Evolutionary conservation across 2,329 filamentous ascomycete species (phyloP), one percentile per base, ranked within the genome.

Genomic region (Claviceps sp.): DNA sequence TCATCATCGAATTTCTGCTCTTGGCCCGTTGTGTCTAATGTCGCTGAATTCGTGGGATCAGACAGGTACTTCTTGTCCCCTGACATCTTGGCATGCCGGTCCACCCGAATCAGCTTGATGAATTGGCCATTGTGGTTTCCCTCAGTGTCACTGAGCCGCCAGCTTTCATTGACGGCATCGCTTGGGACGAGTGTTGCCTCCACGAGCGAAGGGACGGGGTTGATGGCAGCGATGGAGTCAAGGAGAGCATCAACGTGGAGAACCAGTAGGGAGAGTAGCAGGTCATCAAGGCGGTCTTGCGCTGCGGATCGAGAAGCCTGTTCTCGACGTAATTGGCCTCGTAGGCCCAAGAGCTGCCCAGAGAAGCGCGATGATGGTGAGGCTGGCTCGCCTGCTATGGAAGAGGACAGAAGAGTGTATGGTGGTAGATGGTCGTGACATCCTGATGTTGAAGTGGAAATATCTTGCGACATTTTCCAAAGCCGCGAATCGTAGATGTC

Each of bases 111-210:
- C 2, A 73, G 56, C 1, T 56, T 58, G 1, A 65, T 61, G 0
- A 67, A 48, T 45, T 69, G 64, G 2, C 63, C 67, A 4, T 49
- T 51, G 3, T 56, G 48, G 16, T 57, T 57, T 4, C 68, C 62
- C 7, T 61, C 61, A 8, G 60, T 59, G 2, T 69, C 69, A 46
- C 59, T 67, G 24, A 70, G 61, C 16, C 43, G 52, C 70, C 71
- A 73, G 1, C 55, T 59, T 1, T 54, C 42, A 0, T 62, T 65
- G 0, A 77, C 67, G 4, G 69, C 70, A 4, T 60, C 58, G 2
- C 59, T 68, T 0, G 75, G 75, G 0, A 78, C 67, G 38, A 78
- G 60, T 7, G 67, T 70, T 45, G 76, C 65, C 48, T 74, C 70
- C 1, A 72, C 67, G 0, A 67, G 50, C 1, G 60, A 55, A 1